phyloP scores from a whole-genome alignment of 306 rosid species.

The Fragaria ananassa region DNA sequence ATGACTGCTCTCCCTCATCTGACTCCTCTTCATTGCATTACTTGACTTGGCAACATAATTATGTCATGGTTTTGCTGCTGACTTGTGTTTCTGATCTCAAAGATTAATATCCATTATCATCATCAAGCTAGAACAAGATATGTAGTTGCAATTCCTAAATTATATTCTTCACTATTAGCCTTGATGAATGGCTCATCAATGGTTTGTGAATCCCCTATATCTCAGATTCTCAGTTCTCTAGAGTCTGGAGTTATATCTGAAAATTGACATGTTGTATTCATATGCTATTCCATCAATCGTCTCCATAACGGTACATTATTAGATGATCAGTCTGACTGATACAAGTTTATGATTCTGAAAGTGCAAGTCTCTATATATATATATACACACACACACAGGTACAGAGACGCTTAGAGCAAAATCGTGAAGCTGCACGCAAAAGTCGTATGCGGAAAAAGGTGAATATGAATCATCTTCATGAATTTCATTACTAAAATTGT shows the following conservation, averaged over 20 bases:
- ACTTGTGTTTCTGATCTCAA: slow-evolving; percentile 7
- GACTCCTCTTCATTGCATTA: background rate
- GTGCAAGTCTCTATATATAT: background rate
- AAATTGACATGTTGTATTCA: background rate
- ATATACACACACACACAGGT: slow-evolving; percentile 30
- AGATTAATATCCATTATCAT: background rate
- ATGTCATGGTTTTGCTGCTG: slow-evolving; percentile 11
- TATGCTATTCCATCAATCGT: background rate
- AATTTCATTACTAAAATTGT: background rate
- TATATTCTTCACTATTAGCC: background rate
- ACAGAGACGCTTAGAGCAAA: slow-evolving; percentile 73
- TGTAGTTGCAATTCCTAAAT: background rate
- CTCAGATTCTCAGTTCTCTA: background rate
- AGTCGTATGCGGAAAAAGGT: slow-evolving; percentile 82
- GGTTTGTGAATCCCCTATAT: slow-evolving; percentile 1
- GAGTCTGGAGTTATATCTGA: background rate
- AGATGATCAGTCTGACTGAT: background rate
- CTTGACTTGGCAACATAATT: background rate
- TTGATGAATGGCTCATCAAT: background rate
- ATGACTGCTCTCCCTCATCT: slow-evolving; percentile 3
- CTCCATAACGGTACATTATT: background rate
- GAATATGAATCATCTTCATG: slow-evolving; percentile 5
- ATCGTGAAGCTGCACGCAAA: slow-evolving; percentile 88
- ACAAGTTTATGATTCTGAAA: background rate
- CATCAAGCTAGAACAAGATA: background rate